These are phyloP conservation scores for Aspergillus tubingensis DNA, from an alignment of 2,329 filamentous ascomycete species.

Conservation along the genomic window DNA sequence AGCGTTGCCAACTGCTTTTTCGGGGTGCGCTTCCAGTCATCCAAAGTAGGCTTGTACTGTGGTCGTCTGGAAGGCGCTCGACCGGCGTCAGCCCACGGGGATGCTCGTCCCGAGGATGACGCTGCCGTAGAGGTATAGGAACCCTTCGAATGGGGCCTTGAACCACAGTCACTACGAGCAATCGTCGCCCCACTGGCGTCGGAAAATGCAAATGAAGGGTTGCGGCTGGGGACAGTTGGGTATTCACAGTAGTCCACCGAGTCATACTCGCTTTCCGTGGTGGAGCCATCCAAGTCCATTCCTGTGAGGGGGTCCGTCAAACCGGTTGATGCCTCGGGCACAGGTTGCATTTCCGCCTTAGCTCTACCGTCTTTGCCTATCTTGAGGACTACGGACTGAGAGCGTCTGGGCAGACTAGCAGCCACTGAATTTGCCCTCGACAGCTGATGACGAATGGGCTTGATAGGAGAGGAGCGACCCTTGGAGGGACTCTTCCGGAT, in stretches of 20 bases:
- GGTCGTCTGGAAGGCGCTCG: conserved; percentile 29
- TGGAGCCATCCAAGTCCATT: conserved; percentile 47
- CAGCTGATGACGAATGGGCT: conserved; percentile 35
- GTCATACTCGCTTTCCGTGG: conserved; percentile 46
- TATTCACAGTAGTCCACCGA: conserved; percentile 46
- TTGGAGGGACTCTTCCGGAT: conserved; percentile 47
- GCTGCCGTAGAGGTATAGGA: conserved; percentile 46
- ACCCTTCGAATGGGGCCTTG: conserved; percentile 47
- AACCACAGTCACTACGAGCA: conserved; percentile 37
- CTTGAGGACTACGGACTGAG: conserved; percentile 48
- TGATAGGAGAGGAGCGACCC: conserved; percentile 46
- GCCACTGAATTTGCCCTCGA: conserved; percentile 37
- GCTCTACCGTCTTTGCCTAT: conserved; percentile 52
- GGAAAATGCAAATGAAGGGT: conserved; percentile 44
- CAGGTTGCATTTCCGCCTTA: conserved; percentile 47
- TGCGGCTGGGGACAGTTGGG: conserved; percentile 38
- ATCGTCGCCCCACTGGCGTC: conserved; percentile 33
- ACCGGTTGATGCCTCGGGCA: conserved; percentile 34
- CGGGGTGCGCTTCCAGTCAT: conserved; percentile 37
- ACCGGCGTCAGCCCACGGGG: conserved; percentile 44
- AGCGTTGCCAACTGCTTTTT: conserved; percentile 35
- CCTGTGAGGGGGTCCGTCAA: conserved; percentile 38
- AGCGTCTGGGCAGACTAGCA: conserved; percentile 34
- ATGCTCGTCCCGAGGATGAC: conserved; percentile 44
- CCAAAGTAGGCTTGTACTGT: conserved; percentile 24